These are phyloP conservation scores for Cynara cardunculus DNA, from an alignment of 129 eudicot species.

Conservation along the genomic window DNA sequence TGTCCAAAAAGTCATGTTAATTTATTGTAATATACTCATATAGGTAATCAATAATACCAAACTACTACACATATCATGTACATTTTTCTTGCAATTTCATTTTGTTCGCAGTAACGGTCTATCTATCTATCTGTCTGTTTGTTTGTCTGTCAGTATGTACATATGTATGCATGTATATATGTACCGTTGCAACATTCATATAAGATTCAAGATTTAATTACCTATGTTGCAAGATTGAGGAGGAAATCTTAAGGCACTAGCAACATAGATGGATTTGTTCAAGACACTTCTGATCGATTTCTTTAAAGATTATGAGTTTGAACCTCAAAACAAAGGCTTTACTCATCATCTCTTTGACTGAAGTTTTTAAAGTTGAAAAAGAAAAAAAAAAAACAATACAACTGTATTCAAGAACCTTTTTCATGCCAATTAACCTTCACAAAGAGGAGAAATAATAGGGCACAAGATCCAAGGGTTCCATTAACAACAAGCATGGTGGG, in stretches of 20 bases:
- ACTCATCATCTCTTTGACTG: background rate
- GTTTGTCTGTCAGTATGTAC: too few species aligned
- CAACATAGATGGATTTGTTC: background rate
- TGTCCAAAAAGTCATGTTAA: background rate
- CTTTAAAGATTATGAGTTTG: background rate
- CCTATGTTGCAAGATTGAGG: background rate
- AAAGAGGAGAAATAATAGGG: constrained; percentile 4
- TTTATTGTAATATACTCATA: background rate
- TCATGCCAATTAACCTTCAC: background rate
- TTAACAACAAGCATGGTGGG: constrained; percentile 4
- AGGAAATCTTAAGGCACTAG: background rate
- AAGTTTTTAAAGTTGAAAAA: background rate
- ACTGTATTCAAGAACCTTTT: background rate
- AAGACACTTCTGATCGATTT: background rate
- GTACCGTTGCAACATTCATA: background rate
- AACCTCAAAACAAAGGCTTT: background rate
- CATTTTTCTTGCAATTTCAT: background rate
- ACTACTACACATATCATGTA: background rate
- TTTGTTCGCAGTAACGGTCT: background rate
- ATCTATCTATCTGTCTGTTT: too few species aligned
- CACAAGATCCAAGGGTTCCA: constrained; percentile 28
- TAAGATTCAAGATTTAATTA: background rate
- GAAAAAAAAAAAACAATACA: background rate
- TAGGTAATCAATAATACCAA: background rate
- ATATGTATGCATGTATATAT: too few species aligned